Evolutionary conservation across 495 filamentous ascomycete species (phyloP).

Genomic region (Annulohypoxylon stygium): DNA sequence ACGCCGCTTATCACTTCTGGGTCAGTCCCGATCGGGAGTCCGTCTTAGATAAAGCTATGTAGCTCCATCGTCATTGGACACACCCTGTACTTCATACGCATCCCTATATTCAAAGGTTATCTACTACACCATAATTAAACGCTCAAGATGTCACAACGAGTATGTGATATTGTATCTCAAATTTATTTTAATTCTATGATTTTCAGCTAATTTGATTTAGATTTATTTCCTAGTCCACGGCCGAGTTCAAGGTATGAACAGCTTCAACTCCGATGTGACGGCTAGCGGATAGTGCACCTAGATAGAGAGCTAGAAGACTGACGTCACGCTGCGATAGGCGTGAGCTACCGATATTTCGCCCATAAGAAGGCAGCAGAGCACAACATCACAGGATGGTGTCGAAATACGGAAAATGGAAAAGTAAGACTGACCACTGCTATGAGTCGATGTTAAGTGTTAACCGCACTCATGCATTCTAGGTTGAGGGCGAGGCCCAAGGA

Average conservation of each 20-base stretch:
- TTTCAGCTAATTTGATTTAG: conserved; percentile 43
- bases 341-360: conserved; percentile 83
- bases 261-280: conserved; percentile 4
- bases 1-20: conserved; percentile 32
- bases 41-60: conserved; percentile 24
- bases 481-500: conserved; percentile 93
- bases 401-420: conserved; percentile 79
- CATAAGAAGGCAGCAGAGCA: conserved; percentile 73
- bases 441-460: conserved; percentile 1
- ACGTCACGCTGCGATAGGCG: conserved; percentile 63
- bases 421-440: conserved; percentile 54
- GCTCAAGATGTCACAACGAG: conserved; percentile 51
- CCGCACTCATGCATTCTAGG: conserved; percentile 60
- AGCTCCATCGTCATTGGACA: conserved; percentile 31
- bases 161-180: conserved; percentile 22
- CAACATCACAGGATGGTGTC: conserved; percentile 81
- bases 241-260: conserved; percentile 64
- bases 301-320: conserved; percentile 26
- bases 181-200: neutral
- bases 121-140: conserved; percentile 21
- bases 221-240: conserved; percentile 69
- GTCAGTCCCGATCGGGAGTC: neutral
- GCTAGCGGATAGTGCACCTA: neutral
- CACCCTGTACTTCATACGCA: conserved; percentile 14
- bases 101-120: conserved; percentile 14